phyloP scores from a whole-genome alignment of 495 filamentous ascomycete species.

The Hamigera avellanea region DNA sequence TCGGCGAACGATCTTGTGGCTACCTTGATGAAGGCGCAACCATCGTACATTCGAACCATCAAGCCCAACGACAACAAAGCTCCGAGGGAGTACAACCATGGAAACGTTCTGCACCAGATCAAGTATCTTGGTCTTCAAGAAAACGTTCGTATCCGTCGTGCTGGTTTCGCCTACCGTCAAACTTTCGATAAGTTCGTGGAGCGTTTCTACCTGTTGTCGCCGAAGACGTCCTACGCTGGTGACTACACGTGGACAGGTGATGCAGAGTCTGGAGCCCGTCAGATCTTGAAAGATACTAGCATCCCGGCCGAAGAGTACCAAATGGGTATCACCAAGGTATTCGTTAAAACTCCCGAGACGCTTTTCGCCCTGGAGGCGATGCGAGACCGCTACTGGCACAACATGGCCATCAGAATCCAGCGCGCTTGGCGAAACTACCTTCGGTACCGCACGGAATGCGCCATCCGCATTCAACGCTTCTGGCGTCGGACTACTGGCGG shows the following conservation, averaged over 20 bases:
- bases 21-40: conserved; percentile 92
- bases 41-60: conserved; percentile 97
- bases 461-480: conserved; percentile 86
- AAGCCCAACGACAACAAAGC: conserved; percentile 99
- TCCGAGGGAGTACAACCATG: conserved; percentile 76
- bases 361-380: conserved; percentile 95
- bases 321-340: conserved; percentile 92
- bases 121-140: conserved; percentile 98
- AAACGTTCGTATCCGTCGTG: conserved; percentile 94
- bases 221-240: conserved; percentile 88
- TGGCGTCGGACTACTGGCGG: conserved; percentile 88
- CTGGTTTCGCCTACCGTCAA: conserved; percentile 94
- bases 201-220: conserved; percentile 91
- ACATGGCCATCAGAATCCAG: conserved; percentile 97
- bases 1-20: conserved; percentile 94
- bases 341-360: conserved; percentile 97
- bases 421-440: conserved; percentile 95
- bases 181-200: conserved; percentile 98
- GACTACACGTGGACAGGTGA: conserved; percentile 95
- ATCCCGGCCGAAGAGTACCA: conserved; percentile 95
- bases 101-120: conserved; percentile 96
- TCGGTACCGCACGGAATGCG: conserved; percentile 82
- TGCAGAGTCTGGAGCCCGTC: conserved; percentile 72
- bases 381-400: conserved; percentile 97
- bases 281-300: conserved; percentile 90